Base-by-base conservation (phyloP, 2,329 filamentous ascomycete species). In the Colletotrichum incanum region DNA sequence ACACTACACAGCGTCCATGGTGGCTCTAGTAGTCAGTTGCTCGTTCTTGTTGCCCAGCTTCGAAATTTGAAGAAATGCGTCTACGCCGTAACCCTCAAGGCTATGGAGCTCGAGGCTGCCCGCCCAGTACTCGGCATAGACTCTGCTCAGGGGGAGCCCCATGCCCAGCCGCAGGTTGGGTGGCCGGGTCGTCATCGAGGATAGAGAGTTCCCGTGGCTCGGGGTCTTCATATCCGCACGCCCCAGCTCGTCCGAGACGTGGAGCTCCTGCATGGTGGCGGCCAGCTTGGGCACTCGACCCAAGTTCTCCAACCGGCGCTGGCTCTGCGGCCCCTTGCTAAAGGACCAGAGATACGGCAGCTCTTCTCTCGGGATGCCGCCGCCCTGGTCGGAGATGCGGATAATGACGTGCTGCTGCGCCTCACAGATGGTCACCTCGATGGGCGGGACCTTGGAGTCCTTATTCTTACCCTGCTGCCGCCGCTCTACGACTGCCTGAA, bases 101-200 rank as follows among this genome's bases (percentile, higher is more conserved):
- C 93, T 98, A 80, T 98, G 96, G 71, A 98, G 82, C 78, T 98
- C 93, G 11, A 99, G 85, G 77, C 90, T 96, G 31, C 96, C 96
- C 3, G 96, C 96, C 96, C 96, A 99, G 82, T 98, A 98, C 82
- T 98, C 96, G 37, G 96, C 95, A 82, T 98, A 99, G 3, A 98
- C 94, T 73, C 94, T 90, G 78, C 95, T 98, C 84, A 99, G 92
- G 0, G 96, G 96, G 63, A 99, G 83, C 1, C 96, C 96, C 88
- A 99, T 97, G 5, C 96, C 96, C 1, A 99, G 87, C 14, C 94
- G 90, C 73, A 98, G 85, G 79, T 98, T 93, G 0, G 96, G 96
- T 23, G 95, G 94, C 45, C 96, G 89, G 70, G 92, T 93, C 1
- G 94, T 94, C 52, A 99, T 86, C 2, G 93, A 92, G 14, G 93